Evolutionary conservation across 208 protist species (phyloP), one percentile per base, ranked within the genome.

Genomic region (Acanthamoeba castellanii): DNA sequence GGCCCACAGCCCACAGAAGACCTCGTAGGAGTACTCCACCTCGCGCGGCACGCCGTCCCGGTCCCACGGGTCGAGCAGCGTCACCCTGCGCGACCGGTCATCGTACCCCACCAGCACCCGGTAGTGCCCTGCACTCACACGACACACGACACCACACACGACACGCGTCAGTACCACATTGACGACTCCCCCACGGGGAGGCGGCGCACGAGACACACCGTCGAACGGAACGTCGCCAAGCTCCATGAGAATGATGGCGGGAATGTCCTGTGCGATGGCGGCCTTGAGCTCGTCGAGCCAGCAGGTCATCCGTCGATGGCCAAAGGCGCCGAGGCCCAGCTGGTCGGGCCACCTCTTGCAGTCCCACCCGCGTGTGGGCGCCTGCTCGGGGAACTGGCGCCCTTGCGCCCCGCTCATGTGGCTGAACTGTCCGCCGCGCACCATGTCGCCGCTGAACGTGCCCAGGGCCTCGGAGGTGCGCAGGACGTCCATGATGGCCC

Each of bases 401-500:
- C 72, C 72, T 22, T 50, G n/a, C 4, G 32, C 72, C 72, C n/a
- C 4, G 72, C 72, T 81, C 72, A 34, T 5, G 34, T 81, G 37
- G n/a, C 72, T 45, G 72, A 81, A 81, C 34, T 81, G 72, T 9
- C 72, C 72, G 34, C 72, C 72, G 37, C 72, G 72, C 37, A 81
- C 72, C 32, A 81, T 81, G n/a, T 81, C 72, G 18, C n/a, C 37
- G 34, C 72, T 81, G 72, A 81, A 81, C 11, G 72, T 81, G 72
- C 72, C 25, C 72, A 70, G 20, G 27, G 5, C 14, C 64, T 70
- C 64, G 8, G 64, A 70, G 14, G 32, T 45, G n/a, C 34, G 72
- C 34, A 81, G n/a, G 20, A 81, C 72, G 34, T 81, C 72, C 72
- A 81, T 81, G n/a, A 81, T 81, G 13, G 72, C 72, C 72, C 34